Base-by-base conservation (phyloP, 768 basidiomycete species). In the Neoboletus subvelutipes region DNA sequence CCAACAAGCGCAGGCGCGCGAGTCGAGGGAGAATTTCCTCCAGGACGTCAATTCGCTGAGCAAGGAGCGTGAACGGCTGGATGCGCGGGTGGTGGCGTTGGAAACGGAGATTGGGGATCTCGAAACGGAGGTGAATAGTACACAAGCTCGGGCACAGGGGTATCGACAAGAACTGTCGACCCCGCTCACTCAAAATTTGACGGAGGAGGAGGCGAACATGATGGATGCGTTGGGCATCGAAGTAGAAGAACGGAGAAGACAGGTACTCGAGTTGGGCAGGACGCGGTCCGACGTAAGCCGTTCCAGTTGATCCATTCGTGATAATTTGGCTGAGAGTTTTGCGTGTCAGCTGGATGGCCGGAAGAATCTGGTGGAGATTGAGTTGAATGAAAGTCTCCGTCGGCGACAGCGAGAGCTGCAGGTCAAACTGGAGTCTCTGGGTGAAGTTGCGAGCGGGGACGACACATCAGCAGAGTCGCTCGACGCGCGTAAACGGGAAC, bases 311-410 rank as follows among this genome's bases (percentile, higher is more conserved):
- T 46, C 49, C 18, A 26, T 11, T 31, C 36, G 17, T 26, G 34
- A 18, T 22, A 52, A 28, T n/a, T 24, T 31, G 29, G 4, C 51
- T 55, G 22, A 61, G 13, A 8, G 1, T 17, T 43, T 39, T 55
- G 28, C 36, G 24, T 39, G 49, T 52, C 9, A 71, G 68, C 72
- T 93, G 60, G 86, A 90, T 40, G 81, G 84, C 13, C 80, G 79
- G 60, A 94, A 92, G 75, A 91, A 88, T 66, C 73, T 87, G 5
- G 73, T 97, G 29, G 94, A 97, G 68, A 95, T 97, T 52, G 96
- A 98, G 70, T 79, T 98, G 46, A 92, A 90, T 60, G 97, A 99
- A 71, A 87, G 87, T 63, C 78, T 98, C 15, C 81, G 86, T 22
- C 83, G 95, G 9, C 81, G 88, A 26, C 80, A 85, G 43, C 88